Percentiles rank a stretch among this genome's conserved stretches.
Conservation (phyloP, 2,329 filamentous ascomycete species). For the Leptoxyphium fumago region DNA sequence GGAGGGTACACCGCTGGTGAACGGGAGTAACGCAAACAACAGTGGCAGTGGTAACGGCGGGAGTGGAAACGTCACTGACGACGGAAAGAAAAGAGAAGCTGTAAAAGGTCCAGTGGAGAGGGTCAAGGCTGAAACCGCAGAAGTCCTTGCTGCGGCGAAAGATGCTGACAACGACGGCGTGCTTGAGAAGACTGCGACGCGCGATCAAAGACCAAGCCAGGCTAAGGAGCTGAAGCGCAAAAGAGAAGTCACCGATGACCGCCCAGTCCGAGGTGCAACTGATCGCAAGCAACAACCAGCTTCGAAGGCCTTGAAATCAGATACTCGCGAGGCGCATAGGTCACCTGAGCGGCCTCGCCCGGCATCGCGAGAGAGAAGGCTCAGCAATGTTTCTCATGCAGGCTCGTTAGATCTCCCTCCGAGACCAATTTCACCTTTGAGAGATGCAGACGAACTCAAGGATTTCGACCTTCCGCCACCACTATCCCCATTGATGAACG, state of each 20-base stretch:
- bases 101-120: conserved; percentile 19
- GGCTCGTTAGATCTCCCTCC: not conserved
- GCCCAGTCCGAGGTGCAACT: not conserved
- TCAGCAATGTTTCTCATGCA: not conserved
- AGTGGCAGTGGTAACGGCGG: conserved; percentile 4
- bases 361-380: not conserved
- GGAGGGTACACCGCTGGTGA: conserved; percentile 23
- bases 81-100: conserved; percentile 6
- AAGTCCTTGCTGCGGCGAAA: conserved; percentile 15
- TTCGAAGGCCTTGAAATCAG: not conserved
- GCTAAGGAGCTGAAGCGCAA: not conserved
- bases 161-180: conserved; percentile 7
- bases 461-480: not conserved
- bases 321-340: not conserved
- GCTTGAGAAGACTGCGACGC: conserved; percentile 15
- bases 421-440: not conserved
- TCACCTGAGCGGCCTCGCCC: not conserved
- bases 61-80: conserved; percentile 5
- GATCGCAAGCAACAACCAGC: not conserved
- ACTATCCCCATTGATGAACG: not conserved
- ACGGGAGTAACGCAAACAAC: conserved; percentile 12
- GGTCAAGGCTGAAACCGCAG: conserved; percentile 18
- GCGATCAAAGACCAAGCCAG: conserved; percentile 2
- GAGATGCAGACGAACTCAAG: conserved; percentile 3
- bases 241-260: not conserved